phyloP scores from a whole-genome alignment of 768 basidiomycete species.

The Multifurca ochricompacta region DNA sequence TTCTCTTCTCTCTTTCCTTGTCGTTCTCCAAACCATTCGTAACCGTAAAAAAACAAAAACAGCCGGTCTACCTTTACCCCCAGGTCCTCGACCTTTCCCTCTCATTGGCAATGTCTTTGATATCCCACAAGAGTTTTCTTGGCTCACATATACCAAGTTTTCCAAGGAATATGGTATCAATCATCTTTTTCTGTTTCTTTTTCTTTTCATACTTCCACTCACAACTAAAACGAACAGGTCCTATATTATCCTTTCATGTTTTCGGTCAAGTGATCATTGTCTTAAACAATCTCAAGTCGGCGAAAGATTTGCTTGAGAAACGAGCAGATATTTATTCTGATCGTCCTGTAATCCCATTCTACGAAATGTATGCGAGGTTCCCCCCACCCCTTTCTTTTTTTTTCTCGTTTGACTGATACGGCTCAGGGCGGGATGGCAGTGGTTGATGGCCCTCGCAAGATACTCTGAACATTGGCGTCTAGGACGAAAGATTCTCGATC shows the following conservation, averaged over 20 bases:
- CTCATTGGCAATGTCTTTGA: neutral
- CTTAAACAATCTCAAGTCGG: constrained; percentile 38
- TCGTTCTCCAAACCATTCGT: neutral
- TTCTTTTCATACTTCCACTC: neutral
- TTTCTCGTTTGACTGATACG: no score
- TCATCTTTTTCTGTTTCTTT: no score
- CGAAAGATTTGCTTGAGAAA: constrained; percentile 45
- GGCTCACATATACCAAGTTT: neutral
- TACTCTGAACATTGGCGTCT: no score
- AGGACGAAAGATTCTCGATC: no score
- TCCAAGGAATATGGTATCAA: constrained; percentile 2
- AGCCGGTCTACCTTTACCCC: neutral
- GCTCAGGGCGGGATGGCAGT: no score
- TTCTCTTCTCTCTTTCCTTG: neutral
- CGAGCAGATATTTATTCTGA: constrained; percentile 32
- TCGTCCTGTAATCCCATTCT: constrained; percentile 3
- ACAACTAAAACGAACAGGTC: neutral
- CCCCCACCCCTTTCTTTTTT: no score
- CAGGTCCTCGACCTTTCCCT: neutral
- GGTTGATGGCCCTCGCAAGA: no score
- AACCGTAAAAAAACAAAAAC: neutral
- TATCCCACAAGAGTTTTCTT: constrained; percentile 1
- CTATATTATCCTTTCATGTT: constrained; percentile 25
- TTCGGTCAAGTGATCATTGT: constrained; percentile 44
- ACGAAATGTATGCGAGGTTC: no score